Evolutionary conservation across 2,329 filamentous ascomycete genomes (phyloP).

Genomic region (Fusarium xylarioides): DNA sequence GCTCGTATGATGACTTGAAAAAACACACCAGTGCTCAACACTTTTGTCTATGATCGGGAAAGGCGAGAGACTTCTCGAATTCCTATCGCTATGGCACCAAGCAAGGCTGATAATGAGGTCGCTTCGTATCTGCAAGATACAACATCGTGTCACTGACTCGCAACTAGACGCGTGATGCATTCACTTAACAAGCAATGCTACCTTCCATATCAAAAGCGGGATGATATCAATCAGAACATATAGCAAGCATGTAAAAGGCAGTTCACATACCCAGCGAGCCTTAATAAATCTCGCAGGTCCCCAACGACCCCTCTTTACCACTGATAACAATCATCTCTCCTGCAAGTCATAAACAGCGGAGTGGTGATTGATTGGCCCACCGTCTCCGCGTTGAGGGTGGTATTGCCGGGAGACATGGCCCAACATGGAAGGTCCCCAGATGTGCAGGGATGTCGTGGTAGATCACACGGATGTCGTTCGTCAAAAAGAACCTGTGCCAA

Average conservation of each 20-base stretch:
- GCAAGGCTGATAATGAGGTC: not conserved
- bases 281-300: slow-evolving; percentile 12
- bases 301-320: not conserved
- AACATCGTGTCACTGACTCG: not conserved
- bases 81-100: too few relatives aligned
- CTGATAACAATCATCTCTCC: not conserved
- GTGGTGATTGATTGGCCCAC: not conserved
- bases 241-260: slow-evolving; percentile 4
- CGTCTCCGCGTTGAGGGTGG: not conserved
- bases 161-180: not conserved
- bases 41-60: fast-evolving
- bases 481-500: not conserved
- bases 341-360: not conserved
- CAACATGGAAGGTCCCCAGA: not conserved
- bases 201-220: slow-evolving; percentile 1
- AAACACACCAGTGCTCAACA: fast-evolving
- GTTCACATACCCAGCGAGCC: not conserved
- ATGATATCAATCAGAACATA: not conserved
- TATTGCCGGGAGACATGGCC: not conserved
- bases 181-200: not conserved
- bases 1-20: not conserved
- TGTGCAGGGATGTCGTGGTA: not conserved
- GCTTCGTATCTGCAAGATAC: not conserved
- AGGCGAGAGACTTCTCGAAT: fast-evolving
- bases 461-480: not conserved